Evolutionary conservation across 1,139 yeast genomes (phyloP), one percentile per base, ranked within the genome.

Genomic region (Kodamaea derodonti): DNA sequence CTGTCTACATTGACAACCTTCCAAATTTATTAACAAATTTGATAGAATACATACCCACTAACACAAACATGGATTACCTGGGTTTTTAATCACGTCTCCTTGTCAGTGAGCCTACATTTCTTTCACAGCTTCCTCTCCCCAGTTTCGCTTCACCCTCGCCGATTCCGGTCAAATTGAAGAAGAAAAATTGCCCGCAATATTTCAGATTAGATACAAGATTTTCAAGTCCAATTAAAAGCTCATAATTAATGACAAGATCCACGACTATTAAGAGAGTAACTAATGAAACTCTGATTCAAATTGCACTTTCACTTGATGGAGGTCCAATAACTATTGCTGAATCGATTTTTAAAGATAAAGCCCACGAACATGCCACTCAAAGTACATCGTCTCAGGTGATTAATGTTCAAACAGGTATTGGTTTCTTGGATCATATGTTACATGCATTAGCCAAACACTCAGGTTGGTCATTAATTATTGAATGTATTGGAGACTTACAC

Each of bases 381-480:
- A 49, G 64, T 4, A 70, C 85, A 0, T 60, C 74, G 2, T 63
- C 83, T 3, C 98, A 92, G 58, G 68, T 74, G 10, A 88, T 92
- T 42, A 69, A 77, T 30, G 79, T 92, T 37, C 86, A 86, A 51
- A 84, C 97, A 0, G 98, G 98, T 29, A 76, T 92, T 37, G 98
- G 98, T 2, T 92, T 92, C 56, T 68, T 92, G 42, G 98, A 92
- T 64, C 98, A 92, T 60, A 92, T 92, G 98, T 69, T 92, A 30
- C 97, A 90, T 53, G 98, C 98, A 0, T 70, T 92, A 48, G 97
- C 97, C 29, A 92, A 92, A 56, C 98, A 92, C 60, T 72, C 94
- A 1, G 98, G 98, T 11, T 92, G 98, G 98, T 86, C 96, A 14
- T 60, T 92, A 41, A 69, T 85, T 23, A 75, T 92, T 18, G 95